Percentiles rank a stretch among this genome's conserved stretches.
Evolutionary conservation across 2,329 filamentous ascomycete genomes (phyloP).

Genomic region (Aureobasidium leucospermi): DNA sequence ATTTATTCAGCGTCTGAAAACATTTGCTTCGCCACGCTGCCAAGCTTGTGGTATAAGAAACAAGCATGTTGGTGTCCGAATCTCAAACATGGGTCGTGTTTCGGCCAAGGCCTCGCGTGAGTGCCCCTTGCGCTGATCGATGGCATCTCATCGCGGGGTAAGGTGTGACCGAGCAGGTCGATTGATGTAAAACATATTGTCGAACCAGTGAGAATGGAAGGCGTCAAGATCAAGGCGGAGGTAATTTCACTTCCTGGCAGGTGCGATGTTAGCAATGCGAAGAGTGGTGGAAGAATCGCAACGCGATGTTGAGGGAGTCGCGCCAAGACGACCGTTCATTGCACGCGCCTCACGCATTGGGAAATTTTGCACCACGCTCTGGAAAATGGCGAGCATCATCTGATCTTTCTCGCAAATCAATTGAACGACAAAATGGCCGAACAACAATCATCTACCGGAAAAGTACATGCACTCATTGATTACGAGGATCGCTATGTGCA

Average conservation of each 20-base stretch:
- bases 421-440: background rate
- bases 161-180: background rate
- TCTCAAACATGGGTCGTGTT: background rate
- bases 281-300: too few species aligned
- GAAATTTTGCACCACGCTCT: background rate
- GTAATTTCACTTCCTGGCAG: too few species aligned
- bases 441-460: background rate
- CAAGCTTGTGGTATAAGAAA: background rate
- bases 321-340: background rate
- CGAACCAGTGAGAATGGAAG: background rate
- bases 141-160: background rate
- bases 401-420: background rate
- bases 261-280: too few species aligned
- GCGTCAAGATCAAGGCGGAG: background rate
- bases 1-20: background rate
- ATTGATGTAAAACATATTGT: too few species aligned
- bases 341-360: background rate
- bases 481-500: conserved; percentile 90
- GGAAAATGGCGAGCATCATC: background rate
- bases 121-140: background rate
- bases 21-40: background rate
- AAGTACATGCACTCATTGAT: conserved; percentile 45
- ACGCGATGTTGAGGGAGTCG: background rate
- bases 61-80: background rate
- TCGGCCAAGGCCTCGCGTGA: background rate